Conservation (phyloP, 805 yeast species). For the Ogataea wickerhamii region DNA sequence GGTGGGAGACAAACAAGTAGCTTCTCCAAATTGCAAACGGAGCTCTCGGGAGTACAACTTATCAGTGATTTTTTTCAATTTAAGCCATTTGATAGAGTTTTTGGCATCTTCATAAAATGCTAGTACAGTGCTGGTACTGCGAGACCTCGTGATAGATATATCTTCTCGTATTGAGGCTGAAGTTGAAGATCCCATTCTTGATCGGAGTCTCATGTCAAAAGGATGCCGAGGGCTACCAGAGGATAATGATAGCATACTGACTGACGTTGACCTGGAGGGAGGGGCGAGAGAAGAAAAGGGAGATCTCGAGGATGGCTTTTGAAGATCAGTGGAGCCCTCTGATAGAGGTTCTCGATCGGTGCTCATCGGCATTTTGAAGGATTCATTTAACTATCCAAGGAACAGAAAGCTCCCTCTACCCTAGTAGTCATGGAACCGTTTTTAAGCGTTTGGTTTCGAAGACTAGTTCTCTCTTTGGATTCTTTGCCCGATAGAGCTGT, state of each 20-base stretch:
- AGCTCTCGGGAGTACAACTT: slow-evolving; percentile 19
- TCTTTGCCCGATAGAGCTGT: not conserved
- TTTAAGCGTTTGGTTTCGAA: no score
- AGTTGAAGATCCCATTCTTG: slow-evolving; percentile 16
- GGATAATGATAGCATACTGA: not conserved
- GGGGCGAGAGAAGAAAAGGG: not conserved
- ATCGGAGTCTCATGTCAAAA: slow-evolving; percentile 21
- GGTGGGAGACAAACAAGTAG: slow-evolving; percentile 43
- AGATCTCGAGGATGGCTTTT: not conserved
- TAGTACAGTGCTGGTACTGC: slow-evolving; percentile 6
- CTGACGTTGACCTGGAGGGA: not conserved
- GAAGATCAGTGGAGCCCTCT: not conserved
- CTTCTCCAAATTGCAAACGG: slow-evolving; percentile 43
- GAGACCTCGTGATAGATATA: slow-evolving; percentile 1
- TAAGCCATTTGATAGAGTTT: slow-evolving; percentile 29
- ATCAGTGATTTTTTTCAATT: slow-evolving; percentile 24
- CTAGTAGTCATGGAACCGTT: no score
- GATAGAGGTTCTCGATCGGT: not conserved
- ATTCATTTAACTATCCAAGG: no score
- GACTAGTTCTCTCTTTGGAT: no score
- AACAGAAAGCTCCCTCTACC: no score
- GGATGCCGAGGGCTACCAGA: slow-evolving; percentile 5
- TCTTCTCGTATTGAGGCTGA: not conserved
- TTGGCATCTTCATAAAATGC: slow-evolving; percentile 9
- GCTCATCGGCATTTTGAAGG: not conserved